These are phyloP conservation scores for Acanthamoeba triangularis DNA, from an alignment of 208 protist species.

Conservation along the genomic window DNA sequence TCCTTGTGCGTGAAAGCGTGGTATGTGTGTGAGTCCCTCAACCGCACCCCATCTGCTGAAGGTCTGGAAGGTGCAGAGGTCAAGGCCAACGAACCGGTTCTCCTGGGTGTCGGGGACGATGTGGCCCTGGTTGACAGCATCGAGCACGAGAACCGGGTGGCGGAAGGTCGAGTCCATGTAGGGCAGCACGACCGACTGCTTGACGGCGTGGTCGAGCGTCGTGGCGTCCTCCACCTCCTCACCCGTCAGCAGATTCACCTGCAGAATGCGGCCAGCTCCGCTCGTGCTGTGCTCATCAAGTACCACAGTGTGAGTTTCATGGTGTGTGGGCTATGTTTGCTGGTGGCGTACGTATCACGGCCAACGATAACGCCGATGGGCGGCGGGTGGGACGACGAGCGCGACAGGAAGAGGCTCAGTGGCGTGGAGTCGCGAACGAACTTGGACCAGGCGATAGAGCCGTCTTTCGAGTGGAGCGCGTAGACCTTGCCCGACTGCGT, in stretches of 20 bases:
- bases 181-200: slow-evolving; percentile 44
- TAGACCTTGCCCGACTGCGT: slow-evolving; percentile 56
- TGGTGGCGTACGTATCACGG: neutral
- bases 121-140: neutral
- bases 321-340: too few relatives aligned
- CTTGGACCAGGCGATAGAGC: slow-evolving; percentile 6
- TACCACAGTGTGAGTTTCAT: too few relatives aligned
- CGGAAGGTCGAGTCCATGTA: neutral
- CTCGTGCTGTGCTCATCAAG: neutral
- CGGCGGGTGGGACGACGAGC: slow-evolving; percentile 25
- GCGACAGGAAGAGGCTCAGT: slow-evolving; percentile 7
- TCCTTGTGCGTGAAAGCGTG: neutral
- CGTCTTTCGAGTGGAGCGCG: slow-evolving; percentile 56
- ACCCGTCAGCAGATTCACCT: slow-evolving; percentile 64
- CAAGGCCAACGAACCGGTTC: neutral
- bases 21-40: neutral
- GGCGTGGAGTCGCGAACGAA: neutral
- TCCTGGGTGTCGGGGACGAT: slow-evolving; percentile 46
- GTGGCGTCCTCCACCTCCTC: slow-evolving; percentile 1
- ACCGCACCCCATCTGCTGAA: neutral
- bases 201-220: neutral
- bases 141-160: slow-evolving; percentile 20
- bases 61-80: neutral
- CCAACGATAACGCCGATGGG: slow-evolving; percentile 34
- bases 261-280: neutral